Base-by-base conservation (phyloP, 148 eudicot genomes). In the Beta vulgaris region DNA sequence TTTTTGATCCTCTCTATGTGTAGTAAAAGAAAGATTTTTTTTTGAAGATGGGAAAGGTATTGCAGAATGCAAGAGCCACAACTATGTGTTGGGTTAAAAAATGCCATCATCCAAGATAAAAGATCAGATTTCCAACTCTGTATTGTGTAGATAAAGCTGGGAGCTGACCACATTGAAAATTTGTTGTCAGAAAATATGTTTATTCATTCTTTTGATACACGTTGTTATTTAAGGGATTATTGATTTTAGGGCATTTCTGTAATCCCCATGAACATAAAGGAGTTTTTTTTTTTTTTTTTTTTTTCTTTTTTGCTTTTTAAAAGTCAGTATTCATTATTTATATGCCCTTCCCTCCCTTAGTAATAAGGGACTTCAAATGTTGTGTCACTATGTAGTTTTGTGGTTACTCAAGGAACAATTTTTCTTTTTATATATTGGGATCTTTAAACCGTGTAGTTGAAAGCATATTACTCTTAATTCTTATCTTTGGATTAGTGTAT, bases 141-240 rank as follows among this genome's bases (percentile, higher is more conserved):
- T 35, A 59, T 81, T 81, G 77, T 81, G 83, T 81, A 81, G 82
- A 82, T 77, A 73, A 76, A 80, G 71, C 63, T 66, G 25, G 69
- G 71, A 68, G 71, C 59, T 28, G 36, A 51, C 34, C 71, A 59
- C 71, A 57, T 59, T 69, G 74, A 57, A 77, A 57, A 66, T 51
- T 68, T 72, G 44, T 76, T 59, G 81, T 82, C 79, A 26, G 57
- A 69, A 44, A 75, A 81, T 68, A 81, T 73, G 84, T 84, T 73
- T 72, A 84, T 81, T 81, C 76, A 81, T 81, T 84, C 79, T 84
- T 90, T 88, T 81, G 80, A 80, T 73, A 82, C 78, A 73, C 65
- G 83, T 74, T 80, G 79, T 79, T 77, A 80, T 74, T 78, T 77
- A 39, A 59, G 78, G 87, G 78, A 61, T 69, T 66, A 78, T 65